Conservation (phyloP, 2,329 filamentous ascomycete genomes). For the Rhynchosporium agropyri region DNA sequence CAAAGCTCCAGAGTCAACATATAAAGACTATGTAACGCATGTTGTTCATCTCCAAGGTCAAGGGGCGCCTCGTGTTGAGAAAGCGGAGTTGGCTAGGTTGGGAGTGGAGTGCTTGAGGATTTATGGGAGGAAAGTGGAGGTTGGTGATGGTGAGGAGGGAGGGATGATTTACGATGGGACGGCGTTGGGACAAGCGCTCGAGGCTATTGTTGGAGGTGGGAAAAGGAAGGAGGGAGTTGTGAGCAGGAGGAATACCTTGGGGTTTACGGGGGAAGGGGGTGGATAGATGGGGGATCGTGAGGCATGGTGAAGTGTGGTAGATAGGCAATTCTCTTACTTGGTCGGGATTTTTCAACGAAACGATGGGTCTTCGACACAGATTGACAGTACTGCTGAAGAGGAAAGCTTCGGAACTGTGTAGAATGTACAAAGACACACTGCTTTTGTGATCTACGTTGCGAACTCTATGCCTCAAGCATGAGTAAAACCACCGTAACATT, state of each 20-base stretch:
- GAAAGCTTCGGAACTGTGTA: background rate
- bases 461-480: background rate
- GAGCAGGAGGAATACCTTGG: slow-evolving; percentile 62
- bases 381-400: background rate
- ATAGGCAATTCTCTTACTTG: too few relatives aligned
- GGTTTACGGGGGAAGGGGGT: slow-evolving; percentile 8
- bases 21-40: slow-evolving; percentile 76
- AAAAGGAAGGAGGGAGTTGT: slow-evolving; percentile 49
- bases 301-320: too few relatives aligned
- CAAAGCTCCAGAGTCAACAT: slow-evolving; percentile 47
- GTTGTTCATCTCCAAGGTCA: slow-evolving; percentile 77
- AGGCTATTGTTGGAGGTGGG: slow-evolving; percentile 69
- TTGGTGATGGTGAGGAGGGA: slow-evolving; percentile 44
- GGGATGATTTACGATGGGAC: slow-evolving; percentile 74
- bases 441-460: background rate
- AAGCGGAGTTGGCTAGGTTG: slow-evolving; percentile 59
- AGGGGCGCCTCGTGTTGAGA: slow-evolving; percentile 71
- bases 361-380: too few relatives aligned
- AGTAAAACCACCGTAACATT: background rate
- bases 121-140: slow-evolving; percentile 67
- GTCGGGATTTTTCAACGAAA: too few relatives aligned
- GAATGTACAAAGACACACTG: slow-evolving; percentile 7
- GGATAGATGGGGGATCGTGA: background rate
- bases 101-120: slow-evolving; percentile 79
- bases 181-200: slow-evolving; percentile 73